Conservation (phyloP, 129 eudicot genomes). For the Chrysanthemum seticuspe region DNA sequence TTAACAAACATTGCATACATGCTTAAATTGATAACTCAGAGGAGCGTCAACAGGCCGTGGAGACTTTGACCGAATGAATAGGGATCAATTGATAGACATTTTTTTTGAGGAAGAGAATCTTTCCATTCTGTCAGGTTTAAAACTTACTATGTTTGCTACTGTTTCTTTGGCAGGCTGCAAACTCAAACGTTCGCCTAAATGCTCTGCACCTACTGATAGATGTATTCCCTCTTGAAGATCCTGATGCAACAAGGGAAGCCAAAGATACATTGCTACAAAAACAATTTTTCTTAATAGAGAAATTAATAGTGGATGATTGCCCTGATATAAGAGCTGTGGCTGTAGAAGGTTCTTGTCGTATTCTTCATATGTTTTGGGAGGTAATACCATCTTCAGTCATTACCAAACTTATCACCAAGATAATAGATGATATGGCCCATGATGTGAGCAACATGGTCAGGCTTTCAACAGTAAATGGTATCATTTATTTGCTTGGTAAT, state of each 20-base stretch:
- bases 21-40: no score
- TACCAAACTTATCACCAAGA: slow-evolving; percentile 67
- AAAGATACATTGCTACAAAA: slow-evolving; percentile 73
- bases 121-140: no score
- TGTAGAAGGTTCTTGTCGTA: slow-evolving; percentile 95
- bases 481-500: slow-evolving; percentile 82
- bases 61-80: no score
- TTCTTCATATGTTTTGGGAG: slow-evolving; percentile 93
- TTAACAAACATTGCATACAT: background rate
- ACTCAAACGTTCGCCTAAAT: slow-evolving; percentile 94
- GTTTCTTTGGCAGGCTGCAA: slow-evolving; percentile 74
- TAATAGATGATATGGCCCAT: slow-evolving; percentile 75
- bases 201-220: slow-evolving; percentile 84
- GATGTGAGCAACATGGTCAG: slow-evolving; percentile 72
- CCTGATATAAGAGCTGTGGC: slow-evolving; percentile 88
- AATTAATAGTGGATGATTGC: slow-evolving; percentile 77
- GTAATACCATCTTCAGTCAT: slow-evolving; percentile 73
- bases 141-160: background rate
- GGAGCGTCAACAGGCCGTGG: no score
- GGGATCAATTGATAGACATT: no score
- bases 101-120: no score
- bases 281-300: slow-evolving; percentile 79
- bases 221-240: slow-evolving; percentile 93
- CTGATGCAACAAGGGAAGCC: slow-evolving; percentile 81
- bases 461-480: slow-evolving; percentile 83